Evolutionary conservation across 2,329 filamentous ascomycete genomes (phyloP).

Genomic region (Paecilomyces dactylethromorphus): DNA sequence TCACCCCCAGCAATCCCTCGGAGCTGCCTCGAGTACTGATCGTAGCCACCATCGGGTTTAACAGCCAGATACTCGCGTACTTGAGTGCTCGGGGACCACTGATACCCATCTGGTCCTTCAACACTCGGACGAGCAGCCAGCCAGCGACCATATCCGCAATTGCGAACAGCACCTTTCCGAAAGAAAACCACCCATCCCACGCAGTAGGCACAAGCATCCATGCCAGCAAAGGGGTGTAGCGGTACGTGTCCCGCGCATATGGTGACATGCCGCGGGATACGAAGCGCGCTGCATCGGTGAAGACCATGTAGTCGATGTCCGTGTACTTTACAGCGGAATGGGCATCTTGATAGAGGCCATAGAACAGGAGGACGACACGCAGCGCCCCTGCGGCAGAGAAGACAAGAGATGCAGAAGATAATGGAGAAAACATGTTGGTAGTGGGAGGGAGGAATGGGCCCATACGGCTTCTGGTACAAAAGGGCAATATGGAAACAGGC

Average conservation of each 20-base stretch:
- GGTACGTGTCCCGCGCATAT: slow-evolving; percentile 87
- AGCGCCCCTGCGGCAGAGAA: slow-evolving; percentile 48
- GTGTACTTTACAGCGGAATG: slow-evolving; percentile 94
- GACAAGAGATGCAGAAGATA: slow-evolving; percentile 25
- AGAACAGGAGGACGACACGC: slow-evolving; percentile 68
- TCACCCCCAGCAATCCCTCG: slow-evolving; percentile 78
- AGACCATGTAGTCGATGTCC: slow-evolving; percentile 97
- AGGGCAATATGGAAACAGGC: background rate
- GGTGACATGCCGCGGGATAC: slow-evolving; percentile 63
- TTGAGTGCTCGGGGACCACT: slow-evolving; percentile 53
- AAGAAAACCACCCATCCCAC: slow-evolving; percentile 62
- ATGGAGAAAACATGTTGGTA: slow-evolving; percentile 11
- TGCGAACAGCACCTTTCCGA: slow-evolving; percentile 83
- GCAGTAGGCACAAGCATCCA: slow-evolving; percentile 84
- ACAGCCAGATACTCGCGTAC: slow-evolving; percentile 82
- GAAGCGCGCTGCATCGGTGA: slow-evolving; percentile 87
- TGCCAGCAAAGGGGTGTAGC: slow-evolving; percentile 89
- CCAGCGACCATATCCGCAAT: slow-evolving; percentile 77
- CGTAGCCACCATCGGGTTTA: slow-evolving; percentile 97
- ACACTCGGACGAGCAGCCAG: slow-evolving; percentile 60
- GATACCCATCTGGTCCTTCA: slow-evolving; percentile 45
- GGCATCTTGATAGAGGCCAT: slow-evolving; percentile 88
- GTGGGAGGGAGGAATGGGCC: background rate
- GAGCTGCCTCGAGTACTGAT: slow-evolving; percentile 94
- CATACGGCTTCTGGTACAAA: background rate